These are phyloP conservation scores for Hirschioporus abietinus DNA, from an alignment of 768 basidiomycete genomes.

Conservation along the genomic window DNA sequence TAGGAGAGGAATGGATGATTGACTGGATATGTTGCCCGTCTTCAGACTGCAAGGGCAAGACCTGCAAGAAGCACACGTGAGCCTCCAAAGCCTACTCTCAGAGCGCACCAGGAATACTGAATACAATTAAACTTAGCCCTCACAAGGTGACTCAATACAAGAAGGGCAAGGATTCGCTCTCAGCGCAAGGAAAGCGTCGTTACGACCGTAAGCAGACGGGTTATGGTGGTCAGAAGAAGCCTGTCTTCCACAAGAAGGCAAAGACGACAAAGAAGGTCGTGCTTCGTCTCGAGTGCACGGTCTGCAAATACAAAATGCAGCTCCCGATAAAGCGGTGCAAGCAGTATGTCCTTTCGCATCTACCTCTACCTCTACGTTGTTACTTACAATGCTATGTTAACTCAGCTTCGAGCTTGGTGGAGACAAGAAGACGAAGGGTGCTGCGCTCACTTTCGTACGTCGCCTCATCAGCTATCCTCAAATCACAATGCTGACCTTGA, in stretches of 20 bases:
- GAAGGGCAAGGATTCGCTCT: constrained; percentile 98
- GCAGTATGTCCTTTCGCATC: constrained; percentile 59
- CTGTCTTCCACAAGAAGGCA: constrained; percentile 99
- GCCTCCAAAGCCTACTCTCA: constrained; percentile 25
- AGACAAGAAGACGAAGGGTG: constrained; percentile 99
- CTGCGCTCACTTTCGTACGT: constrained; percentile 90
- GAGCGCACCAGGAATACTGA: constrained; percentile 15
- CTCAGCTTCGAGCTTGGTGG: constrained; percentile 96
- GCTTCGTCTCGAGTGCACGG: constrained; percentile 93
- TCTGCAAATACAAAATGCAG: constrained; percentile 99
- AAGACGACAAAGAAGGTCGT: constrained; percentile 99
- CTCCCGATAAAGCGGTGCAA: constrained; percentile 97
- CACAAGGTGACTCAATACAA: constrained; percentile 99
- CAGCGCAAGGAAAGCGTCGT: constrained; percentile 99
- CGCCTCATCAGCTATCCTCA: neutral
- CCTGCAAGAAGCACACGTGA: constrained; percentile 96
- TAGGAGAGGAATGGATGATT: constrained; percentile 15
- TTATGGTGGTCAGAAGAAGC: constrained; percentile 99
- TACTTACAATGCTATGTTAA: neutral
- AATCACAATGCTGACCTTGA: neutral
- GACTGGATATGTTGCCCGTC: constrained; percentile 8
- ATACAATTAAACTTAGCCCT: constrained; percentile 45
- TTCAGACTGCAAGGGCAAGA: constrained; percentile 90
- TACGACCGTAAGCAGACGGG: constrained; percentile 99
- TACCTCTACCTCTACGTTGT: neutral